Evolutionary conservation across 2,329 filamentous ascomycete genomes (phyloP), one percentile per base, ranked within the genome.

Genomic region (Trichoderma oligosporum): DNA sequence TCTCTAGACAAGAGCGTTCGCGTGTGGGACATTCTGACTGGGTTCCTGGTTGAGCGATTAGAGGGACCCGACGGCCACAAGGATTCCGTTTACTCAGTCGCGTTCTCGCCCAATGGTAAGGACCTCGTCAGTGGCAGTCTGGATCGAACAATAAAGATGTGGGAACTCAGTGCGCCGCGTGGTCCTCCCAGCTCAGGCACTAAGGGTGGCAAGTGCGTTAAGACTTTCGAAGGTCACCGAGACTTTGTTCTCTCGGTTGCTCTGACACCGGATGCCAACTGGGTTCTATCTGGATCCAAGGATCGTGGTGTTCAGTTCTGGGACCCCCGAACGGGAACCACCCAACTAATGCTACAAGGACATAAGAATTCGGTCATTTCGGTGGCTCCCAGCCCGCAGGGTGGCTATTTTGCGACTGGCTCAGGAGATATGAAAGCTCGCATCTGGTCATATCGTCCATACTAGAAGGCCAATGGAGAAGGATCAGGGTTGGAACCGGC

Each of bases 361-460:
- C 94, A 99, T 73, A 97, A 97, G 81, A 97, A 97, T 75, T 96
- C 91, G 9, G 94, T 99, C 66, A 97, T 97, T 67, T 97, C 92
- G 2, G 94, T 99, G 52, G 93, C 94, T 1, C 94, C 94, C 20
- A 96, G 91, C 73, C 94, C 94, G 14, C 86, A 83, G 33, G 92
- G 91, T 58, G 85, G 86, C 62, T 87, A 91, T 70, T 99, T 99
- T 70, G 94, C 94, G 38, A 99, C 94, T 4, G 94, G 94, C 61
- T 97, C 92, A 64, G 94, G 94, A 67, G 94, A 99, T 71, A 96
- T 96, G 90, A 88, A 93, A 71, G 94, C 94, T 55, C 87, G 94
- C 68, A 97, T 99, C 76, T 99, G 94, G 94, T 91, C 88, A 66
- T 97, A 89, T 69, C 80, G 82, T 56, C 74, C 78, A 4, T 72